These are phyloP conservation scores for Castanopsis chinensis DNA, from an alignment of 306 rosid species.

Conservation along the genomic window DNA sequence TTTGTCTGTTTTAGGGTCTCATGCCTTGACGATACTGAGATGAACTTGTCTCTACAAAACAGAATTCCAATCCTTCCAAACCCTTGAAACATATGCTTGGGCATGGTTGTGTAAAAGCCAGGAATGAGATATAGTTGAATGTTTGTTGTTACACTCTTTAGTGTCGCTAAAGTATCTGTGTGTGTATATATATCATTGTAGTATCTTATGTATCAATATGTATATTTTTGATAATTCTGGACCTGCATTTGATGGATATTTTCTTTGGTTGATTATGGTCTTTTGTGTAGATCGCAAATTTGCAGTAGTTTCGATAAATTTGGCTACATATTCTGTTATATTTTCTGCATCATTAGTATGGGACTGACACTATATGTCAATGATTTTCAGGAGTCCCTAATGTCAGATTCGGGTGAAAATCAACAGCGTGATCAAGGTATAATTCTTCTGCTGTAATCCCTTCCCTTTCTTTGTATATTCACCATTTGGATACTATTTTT, in stretches of 20 bases:
- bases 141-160: too few species aligned
- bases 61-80: too few species aligned
- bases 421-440: conserved; percentile 37
- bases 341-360: background rate
- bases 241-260: background rate
- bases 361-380: background rate
- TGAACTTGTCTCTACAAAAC: too few species aligned
- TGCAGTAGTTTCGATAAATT: background rate
- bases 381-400: background rate
- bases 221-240: background rate
- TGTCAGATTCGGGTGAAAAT: conserved; percentile 33
- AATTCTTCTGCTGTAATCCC: background rate
- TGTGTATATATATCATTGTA: too few species aligned
- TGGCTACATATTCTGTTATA: background rate
- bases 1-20: too few species aligned
- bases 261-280: background rate
- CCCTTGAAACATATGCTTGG: too few species aligned
- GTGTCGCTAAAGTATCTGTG: too few species aligned
- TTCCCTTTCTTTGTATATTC: background rate
- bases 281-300: background rate
- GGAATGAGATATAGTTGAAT: too few species aligned
- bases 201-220: too few species aligned
- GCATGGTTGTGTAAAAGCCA: too few species aligned
- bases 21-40: too few species aligned
- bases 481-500: background rate